Evolutionary conservation across 129 eudicot genomes (phyloP).

Genomic region (Chrysanthemum seticuspe): DNA sequence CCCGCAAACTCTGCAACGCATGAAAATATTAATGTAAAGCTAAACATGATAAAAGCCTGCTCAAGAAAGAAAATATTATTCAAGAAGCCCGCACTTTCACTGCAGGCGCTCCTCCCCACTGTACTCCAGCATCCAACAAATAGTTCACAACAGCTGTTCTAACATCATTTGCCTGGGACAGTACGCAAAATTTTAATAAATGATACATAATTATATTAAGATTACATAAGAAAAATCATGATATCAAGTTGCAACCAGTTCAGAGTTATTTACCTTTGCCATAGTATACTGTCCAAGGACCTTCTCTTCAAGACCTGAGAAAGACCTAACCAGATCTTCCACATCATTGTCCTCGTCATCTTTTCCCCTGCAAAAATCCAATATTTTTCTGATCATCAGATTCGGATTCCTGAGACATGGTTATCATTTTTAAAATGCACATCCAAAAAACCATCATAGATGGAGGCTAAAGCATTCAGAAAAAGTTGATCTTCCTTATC

Average conservation of each 20-base stretch:
- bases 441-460: constrained; percentile 7
- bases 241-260: constrained; percentile 4
- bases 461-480: constrained; percentile 7
- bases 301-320: constrained; percentile 92
- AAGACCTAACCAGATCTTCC: constrained; percentile 70
- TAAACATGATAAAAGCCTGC: constrained; percentile 2
- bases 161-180: constrained; percentile 65
- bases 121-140: constrained; percentile 88
- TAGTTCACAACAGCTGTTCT: constrained; percentile 81
- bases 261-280: constrained; percentile 60
- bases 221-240: neutral
- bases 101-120: constrained; percentile 93
- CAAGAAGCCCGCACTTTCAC: constrained; percentile 57
- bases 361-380: constrained; percentile 48
- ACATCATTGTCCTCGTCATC: constrained; percentile 76
- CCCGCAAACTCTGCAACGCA: constrained; percentile 79
- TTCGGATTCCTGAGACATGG: too few species aligned
- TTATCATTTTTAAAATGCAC: neutral
- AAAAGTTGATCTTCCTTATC: constrained; percentile 6
- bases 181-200: neutral
- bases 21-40: constrained; percentile 13
- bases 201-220: neutral
- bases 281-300: constrained; percentile 85
- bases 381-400: constrained; percentile 3
- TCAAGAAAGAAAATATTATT: neutral